A percentile compares a stretch with the other conserved stretches of the same genome.
Conservation (phyloP, 495 filamentous ascomycete species). For the Pseudevernia furfuracea region DNA sequence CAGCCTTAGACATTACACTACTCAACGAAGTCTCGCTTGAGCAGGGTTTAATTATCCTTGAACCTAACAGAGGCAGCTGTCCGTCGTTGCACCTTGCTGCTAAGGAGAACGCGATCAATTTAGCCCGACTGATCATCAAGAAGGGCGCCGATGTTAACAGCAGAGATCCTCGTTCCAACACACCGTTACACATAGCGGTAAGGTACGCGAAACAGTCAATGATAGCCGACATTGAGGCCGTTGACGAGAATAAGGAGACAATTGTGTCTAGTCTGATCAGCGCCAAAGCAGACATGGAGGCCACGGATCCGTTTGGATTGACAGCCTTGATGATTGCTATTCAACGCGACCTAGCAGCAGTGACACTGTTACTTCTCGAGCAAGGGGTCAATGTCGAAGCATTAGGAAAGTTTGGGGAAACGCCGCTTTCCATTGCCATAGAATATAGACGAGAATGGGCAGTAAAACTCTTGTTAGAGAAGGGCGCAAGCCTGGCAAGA, state of each 20-base stretch:
- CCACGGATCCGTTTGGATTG: rapidly evolving
- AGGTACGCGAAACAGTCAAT: background rate
- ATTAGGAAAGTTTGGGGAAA: background rate
- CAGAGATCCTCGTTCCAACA: background rate
- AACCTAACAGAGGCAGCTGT: background rate
- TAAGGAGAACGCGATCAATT: background rate
- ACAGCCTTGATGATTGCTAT: background rate
- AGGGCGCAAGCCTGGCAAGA: background rate
- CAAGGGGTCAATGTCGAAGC: background rate
- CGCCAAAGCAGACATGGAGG: background rate
- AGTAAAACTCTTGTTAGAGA: background rate
- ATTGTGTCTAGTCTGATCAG: background rate
- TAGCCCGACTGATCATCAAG: background rate
- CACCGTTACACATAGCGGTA: background rate
- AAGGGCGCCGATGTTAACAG: background rate
- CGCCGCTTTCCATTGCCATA: background rate
- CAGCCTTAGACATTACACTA: background rate
- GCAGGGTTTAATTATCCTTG: background rate
- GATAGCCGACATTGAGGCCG: background rate
- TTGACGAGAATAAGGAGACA: too few species aligned
- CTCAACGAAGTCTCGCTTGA: background rate
- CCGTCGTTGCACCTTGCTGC: constrained; percentile 4
- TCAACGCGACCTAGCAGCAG: background rate
- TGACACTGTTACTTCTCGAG: background rate
- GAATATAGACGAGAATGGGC: background rate